These are phyloP conservation scores for Liquidambar formosana DNA, from an alignment of 164 flowering plant species.

Conservation along the genomic window DNA sequence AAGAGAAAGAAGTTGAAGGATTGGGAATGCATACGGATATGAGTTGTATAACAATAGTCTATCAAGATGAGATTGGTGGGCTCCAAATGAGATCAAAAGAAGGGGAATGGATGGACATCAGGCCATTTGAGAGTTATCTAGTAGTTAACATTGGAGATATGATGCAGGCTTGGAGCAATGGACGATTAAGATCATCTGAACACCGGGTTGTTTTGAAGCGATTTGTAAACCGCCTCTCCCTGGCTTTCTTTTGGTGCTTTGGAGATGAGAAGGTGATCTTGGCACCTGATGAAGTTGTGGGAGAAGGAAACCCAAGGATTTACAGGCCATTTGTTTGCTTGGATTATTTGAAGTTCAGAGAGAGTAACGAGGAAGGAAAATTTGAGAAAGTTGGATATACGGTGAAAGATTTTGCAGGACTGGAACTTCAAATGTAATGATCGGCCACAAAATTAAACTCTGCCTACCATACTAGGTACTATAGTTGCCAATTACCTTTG, in stretches of 20 bases:
- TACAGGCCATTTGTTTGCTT: constrained; percentile 66
- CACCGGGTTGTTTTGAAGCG: constrained; percentile 70
- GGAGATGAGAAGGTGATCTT: constrained; percentile 72
- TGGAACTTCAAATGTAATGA: neutral
- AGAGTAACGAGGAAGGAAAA: constrained; percentile 61
- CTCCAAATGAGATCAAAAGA: constrained; percentile 79
- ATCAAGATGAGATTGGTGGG: constrained; percentile 76
- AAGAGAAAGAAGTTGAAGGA: constrained; percentile 59
- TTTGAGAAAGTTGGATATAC: constrained; percentile 76
- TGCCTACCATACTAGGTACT: too few species aligned
- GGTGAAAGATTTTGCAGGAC: constrained; percentile 71
- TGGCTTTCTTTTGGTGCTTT: constrained; percentile 92
- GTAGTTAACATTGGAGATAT: constrained; percentile 86
- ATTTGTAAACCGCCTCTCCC: constrained; percentile 46
- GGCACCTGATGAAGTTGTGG: constrained; percentile 78
- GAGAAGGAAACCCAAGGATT: constrained; percentile 53
- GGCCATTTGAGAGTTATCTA: constrained; percentile 57
- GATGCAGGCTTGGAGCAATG: constrained; percentile 95
- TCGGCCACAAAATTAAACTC: too few species aligned
- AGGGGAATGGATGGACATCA: constrained; percentile 75
- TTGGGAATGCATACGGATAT: constrained; percentile 94
- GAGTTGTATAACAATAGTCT: constrained; percentile 80
- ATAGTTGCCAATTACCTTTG: too few species aligned
- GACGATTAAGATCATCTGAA: constrained; percentile 66
- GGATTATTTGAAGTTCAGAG: constrained; percentile 75